phyloP scores from a whole-genome alignment of 768 basidiomycete genomes.

The Tulasnella sp. region DNA sequence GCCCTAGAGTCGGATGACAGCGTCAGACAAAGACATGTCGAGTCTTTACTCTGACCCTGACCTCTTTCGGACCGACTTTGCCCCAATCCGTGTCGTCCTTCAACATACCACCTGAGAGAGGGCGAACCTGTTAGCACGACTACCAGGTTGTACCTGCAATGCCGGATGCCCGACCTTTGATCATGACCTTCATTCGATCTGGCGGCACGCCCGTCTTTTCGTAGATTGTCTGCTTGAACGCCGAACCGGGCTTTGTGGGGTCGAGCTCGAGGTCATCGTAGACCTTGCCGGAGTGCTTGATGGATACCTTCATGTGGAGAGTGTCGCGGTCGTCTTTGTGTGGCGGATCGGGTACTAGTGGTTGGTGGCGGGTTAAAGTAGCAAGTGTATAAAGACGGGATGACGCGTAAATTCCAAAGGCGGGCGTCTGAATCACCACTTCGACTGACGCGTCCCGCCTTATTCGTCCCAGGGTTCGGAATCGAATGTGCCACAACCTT shows the following conservation, averaged over 20 bases:
- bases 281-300: constrained; percentile 87
- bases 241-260: constrained; percentile 58
- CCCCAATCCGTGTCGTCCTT: constrained; percentile 86
- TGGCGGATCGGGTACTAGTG: neutral
- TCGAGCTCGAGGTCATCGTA: constrained; percentile 64
- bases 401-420: neutral
- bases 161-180: constrained; percentile 61
- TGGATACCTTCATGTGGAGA: constrained; percentile 47
- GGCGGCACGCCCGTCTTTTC: constrained; percentile 78
- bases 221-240: constrained; percentile 81
- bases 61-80: constrained; percentile 78
- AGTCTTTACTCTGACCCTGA: constrained; percentile 32
- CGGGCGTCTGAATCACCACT: constrained; percentile 5
- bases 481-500: neutral
- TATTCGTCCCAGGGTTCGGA: neutral
- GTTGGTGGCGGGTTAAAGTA: neutral
- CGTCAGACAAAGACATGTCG: constrained; percentile 7
- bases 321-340: neutral
- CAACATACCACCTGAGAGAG: neutral
- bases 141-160: neutral
- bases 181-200: constrained; percentile 96
- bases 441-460: neutral
- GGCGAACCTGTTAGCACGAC: neutral
- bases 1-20: constrained; percentile 42
- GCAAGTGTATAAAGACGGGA: neutral